Evolutionary conservation across 805 yeast genomes (phyloP).

Genomic region (Teunomyces lycoperdinae): DNA sequence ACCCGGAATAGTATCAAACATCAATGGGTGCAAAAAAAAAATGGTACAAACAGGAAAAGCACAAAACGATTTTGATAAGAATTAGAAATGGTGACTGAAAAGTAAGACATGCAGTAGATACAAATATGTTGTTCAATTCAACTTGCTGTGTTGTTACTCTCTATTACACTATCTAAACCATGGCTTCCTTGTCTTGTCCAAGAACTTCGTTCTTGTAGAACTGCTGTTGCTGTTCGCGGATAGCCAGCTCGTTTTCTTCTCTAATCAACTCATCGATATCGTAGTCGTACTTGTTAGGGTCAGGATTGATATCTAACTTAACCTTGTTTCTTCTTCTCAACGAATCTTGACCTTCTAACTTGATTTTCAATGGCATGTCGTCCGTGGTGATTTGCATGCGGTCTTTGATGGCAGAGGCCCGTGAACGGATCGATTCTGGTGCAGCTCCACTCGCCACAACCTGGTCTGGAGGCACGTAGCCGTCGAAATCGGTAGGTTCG

Average conservation of each 20-base stretch:
- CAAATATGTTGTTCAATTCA: no score
- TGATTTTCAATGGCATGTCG: constrained; percentile 37
- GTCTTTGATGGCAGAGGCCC: constrained; percentile 25
- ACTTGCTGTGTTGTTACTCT: no score
- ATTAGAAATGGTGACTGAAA: no score
- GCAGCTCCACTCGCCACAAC: constrained; percentile 13
- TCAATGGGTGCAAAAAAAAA: background rate
- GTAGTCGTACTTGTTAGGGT: constrained; percentile 43
- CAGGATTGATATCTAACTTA: constrained; percentile 31
- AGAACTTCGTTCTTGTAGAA: constrained; percentile 18
- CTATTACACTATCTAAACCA: constrained; percentile 14
- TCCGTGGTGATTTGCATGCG: constrained; percentile 31
- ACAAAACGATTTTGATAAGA: background rate
- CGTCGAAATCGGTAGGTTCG: constrained; percentile 16
- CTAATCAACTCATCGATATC: constrained; percentile 43
- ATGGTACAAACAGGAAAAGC: background rate
- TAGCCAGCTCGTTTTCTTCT: constrained; percentile 30
- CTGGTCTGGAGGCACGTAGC: constrained; percentile 43
- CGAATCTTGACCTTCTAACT: constrained; percentile 20
- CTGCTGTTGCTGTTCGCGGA: constrained; percentile 14
- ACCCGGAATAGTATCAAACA: constrained; percentile 3
- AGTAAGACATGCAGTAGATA: background rate
- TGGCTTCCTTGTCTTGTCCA: constrained; percentile 24
- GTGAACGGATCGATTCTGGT: constrained; percentile 12
- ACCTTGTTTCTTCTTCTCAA: constrained; percentile 31